Evolutionary conservation across 331 rosid species (phyloP), one percentile per base, ranked within the genome.

Genomic region (Malus hybrid): DNA sequence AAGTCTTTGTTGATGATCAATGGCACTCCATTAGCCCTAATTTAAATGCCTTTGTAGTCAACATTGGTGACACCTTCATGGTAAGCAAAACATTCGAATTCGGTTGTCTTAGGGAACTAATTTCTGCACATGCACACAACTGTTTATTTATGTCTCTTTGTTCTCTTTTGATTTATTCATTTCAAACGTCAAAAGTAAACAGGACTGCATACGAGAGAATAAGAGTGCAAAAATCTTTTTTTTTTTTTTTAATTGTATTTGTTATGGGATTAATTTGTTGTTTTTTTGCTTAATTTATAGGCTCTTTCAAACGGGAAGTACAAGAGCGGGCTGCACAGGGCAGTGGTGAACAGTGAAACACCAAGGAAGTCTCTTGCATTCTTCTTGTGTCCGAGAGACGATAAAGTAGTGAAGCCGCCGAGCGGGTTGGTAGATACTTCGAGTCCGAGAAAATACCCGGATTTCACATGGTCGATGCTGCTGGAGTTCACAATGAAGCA

Each of bases 31-130:
- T 93, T 56, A 81, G 48, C 62, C 97, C 98, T 16, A 91, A 87
- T 46, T 86, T 68, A 67, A 83, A 93, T 71, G 92, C 97, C 58
- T 92, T 94, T 77, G 99, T 94, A 61, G 91, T 94, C 77, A 94
- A 94, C 80, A 92, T 93, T 19, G 98, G 98, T 22, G 98, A 93
- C 86, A 93, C 97, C 48, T 93, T 93, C 91, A 93, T 88, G 98
- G 98, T 93, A 29, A 58, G 64, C 32, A 11, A 11, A 58, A 28
- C 32, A 58, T 58, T 58, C 26, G 16, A 10, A 58, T 20, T 15
- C 10, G 12, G 5, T 19, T 44, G 50, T 44, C 50, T 11, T 44
- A 44, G 50, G 15, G 50, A 44, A 44, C 14, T 44, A 44, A 44
- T 44, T 44, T 44, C 50, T 1, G 5, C 50, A 44, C 15, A 10